A percentile compares a stretch with the other conserved stretches of the same genome.
Evolutionary conservation across 1,284 basidiomycete genomes (phyloP).

Genomic region (Leccinum insigne): DNA sequence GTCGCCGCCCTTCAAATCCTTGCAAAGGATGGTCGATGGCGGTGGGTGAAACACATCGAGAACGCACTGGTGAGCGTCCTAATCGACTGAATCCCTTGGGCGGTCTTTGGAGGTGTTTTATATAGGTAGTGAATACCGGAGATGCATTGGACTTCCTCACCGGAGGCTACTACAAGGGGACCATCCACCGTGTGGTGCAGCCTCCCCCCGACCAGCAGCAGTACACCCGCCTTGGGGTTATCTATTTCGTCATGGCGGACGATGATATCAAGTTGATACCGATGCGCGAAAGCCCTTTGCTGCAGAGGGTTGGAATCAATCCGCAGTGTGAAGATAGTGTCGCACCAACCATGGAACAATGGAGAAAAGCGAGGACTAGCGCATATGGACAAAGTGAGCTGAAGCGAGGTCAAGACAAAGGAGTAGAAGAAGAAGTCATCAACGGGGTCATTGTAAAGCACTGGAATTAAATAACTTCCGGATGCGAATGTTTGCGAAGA

Average conservation of each 20-base stretch:
- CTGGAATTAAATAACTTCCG: conserved; percentile 34
- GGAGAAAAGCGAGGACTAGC: conserved; percentile 33
- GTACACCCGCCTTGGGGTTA: conserved; percentile 39
- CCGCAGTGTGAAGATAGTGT: conserved; percentile 32
- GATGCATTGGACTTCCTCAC: conserved; percentile 59
- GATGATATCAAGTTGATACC: not conserved
- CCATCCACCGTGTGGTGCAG: conserved; percentile 44
- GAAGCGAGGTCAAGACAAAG: conserved; percentile 32
- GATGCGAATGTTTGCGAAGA: not conserved
- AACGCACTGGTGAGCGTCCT: conserved; percentile 50
- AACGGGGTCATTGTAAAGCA: conserved; percentile 45
- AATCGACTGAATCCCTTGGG: not conserved
- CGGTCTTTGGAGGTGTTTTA: not conserved
- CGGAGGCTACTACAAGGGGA: conserved; percentile 51
- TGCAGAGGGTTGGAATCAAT: conserved; percentile 34
- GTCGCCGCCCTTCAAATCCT: conserved; percentile 60
- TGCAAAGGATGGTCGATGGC: conserved; percentile 51
- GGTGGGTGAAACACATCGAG: conserved; percentile 58
- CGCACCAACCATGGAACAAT: conserved; percentile 41
- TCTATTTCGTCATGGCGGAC: conserved; percentile 41
- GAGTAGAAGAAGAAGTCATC: conserved; percentile 44
- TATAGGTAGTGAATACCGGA: conserved; percentile 54
- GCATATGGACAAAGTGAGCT: conserved; percentile 34
- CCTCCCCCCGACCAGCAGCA: conserved; percentile 32
- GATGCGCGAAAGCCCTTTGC: conserved; percentile 26